Conservation (phyloP, 345 rosid species). For the Aurinia saxatilis region DNA sequence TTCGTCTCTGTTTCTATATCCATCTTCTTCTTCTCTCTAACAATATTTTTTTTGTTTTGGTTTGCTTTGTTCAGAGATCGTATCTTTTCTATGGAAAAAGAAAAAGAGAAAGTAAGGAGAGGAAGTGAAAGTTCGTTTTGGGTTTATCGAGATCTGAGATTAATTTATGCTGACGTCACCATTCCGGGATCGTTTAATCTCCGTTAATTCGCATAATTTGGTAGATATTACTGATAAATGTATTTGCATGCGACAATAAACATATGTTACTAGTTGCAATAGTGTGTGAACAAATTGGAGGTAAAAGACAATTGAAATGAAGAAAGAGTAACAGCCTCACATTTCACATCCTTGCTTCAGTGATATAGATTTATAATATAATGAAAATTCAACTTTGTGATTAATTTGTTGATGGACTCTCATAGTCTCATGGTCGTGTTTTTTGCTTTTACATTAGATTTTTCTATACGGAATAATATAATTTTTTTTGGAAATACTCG, state of each 20-base stretch:
- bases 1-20: conserved; percentile 34
- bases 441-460: not conserved
- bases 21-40: conserved; percentile 33
- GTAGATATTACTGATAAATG: too few species aligned
- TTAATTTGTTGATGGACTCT: conserved; percentile 3
- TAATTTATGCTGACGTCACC: conserved; percentile 39
- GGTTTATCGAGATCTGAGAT: conserved; percentile 59
- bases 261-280: not conserved
- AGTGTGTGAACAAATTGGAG: conserved; percentile 1
- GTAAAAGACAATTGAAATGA: conserved; percentile 12
- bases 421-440: not conserved
- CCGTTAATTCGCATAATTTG: not conserved
- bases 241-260: not conserved
- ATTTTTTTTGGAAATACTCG: not conserved
- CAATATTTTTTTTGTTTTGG: not conserved
- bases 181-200: conserved; percentile 16
- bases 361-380: not conserved
- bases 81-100: conserved; percentile 9
- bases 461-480: not conserved
- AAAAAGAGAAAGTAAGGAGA: conserved; percentile 18
- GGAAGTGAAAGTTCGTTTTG: conserved; percentile 47
- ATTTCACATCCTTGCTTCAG: conserved; percentile 2
- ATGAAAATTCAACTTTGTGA: not conserved
- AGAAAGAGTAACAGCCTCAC: conserved; percentile 13
- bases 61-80: not conserved